Base-by-base conservation (phyloP, 2,329 filamentous ascomycete species). In the Tolypocladium paradoxum region DNA sequence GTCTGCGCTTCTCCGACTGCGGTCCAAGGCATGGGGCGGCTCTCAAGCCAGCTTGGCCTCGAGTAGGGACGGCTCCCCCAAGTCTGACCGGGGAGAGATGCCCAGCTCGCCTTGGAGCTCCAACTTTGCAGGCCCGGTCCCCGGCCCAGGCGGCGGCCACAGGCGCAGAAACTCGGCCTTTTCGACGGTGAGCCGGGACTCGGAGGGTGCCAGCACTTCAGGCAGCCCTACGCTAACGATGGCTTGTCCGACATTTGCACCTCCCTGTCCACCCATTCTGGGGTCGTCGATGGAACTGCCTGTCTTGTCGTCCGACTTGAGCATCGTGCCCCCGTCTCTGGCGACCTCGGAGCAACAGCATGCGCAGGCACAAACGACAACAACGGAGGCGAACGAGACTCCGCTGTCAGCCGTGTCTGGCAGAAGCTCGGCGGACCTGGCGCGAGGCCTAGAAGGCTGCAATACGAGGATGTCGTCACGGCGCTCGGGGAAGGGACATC, bases 11-110 rank as follows among this genome's bases (percentile, higher is more conserved):
- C 75, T 89, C 69, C 85, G 83, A 56, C 69, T 95, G 43, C 81
- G 90, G 4, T 84, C 81, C 12, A 84, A 81, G 49, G 85, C 90
- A 0, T 96, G 88, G 81, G 89, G 89, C 27, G 87, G 87, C 5
- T 93, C 88, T 54, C 87, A 89, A 61, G 83, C 78, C 1, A 92
- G 88, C 61, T 70, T 90, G 6, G 75, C 76, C 57, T 81, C 78
- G 3, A 75, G 76, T 37, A 68, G 71, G 6, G 76, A 77, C 48
- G 76, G 76, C 3, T 79, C 76, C 20, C 77, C 77, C 2, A 67
- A 70, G 29, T 75, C 75, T 5, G 73, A 77, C 43, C 70, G 76
- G 53, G 75, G 70, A 1, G 78, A 79, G 27, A 71, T 70, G 50
- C 70, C 73, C 2, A 68, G 64, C 20, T 77, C 73, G 18, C 77